Conservation (phyloP, 2,329 filamentous ascomycete species). For the Scorias spongiosa region DNA sequence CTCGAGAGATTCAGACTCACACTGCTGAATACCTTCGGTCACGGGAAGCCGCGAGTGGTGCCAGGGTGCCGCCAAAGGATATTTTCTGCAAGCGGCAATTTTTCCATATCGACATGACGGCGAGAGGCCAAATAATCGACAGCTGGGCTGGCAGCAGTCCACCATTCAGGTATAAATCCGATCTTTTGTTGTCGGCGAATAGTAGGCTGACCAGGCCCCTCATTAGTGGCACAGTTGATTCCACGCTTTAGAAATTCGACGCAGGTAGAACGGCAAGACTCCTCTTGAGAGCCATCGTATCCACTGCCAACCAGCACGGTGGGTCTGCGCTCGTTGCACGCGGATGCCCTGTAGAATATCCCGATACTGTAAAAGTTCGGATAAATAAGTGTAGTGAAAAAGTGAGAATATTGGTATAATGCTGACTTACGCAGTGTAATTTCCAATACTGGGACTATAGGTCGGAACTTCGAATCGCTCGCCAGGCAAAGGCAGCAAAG, state of each 20-base stretch:
- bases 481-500: conserved; percentile 16
- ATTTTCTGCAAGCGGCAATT: conserved; percentile 12
- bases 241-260: conserved; percentile 9
- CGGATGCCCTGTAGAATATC: conserved; percentile 1
- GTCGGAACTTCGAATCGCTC: background rate
- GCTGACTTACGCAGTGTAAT: too few species aligned
- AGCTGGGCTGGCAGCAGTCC: conserved; percentile 15
- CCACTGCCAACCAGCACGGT: conserved; percentile 11
- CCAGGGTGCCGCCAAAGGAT: conserved; percentile 11
- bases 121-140: conserved; percentile 7
- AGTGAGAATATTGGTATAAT: too few species aligned
- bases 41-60: conserved; percentile 2
- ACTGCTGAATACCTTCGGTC: conserved; percentile 2
- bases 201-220: conserved; percentile 20
- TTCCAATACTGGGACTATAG: background rate
- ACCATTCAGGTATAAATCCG: conserved; percentile 19
- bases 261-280: conserved; percentile 11
- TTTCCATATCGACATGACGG: conserved; percentile 10
- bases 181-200: conserved; percentile 14
- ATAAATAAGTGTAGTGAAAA: too few species aligned
- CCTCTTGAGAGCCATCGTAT: conserved; percentile 18
- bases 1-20: too few species aligned
- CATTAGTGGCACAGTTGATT: conserved; percentile 18
- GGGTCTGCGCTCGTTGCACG: conserved; percentile 1
- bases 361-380: conserved; percentile 3